A percentile compares a stretch with the other conserved stretches of the same genome.
Conservation (phyloP, 2,329 filamentous ascomycete species). For the Neofusicoccum laricinum region DNA sequence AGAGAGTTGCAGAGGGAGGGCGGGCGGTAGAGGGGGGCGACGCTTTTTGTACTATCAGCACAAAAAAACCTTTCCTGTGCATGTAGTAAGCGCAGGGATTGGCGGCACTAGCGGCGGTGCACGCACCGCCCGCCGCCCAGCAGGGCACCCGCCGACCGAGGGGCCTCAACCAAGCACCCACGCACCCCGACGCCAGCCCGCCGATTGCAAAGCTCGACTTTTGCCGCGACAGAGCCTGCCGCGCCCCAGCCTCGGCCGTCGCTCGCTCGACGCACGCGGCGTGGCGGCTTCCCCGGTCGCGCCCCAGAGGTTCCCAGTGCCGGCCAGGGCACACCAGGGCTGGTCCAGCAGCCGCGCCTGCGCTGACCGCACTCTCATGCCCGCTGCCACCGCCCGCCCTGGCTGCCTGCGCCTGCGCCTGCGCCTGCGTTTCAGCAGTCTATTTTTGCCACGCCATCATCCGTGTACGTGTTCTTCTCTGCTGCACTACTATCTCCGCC, state of each 20-base stretch:
- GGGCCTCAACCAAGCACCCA: background rate
- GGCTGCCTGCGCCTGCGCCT: background rate
- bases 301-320: background rate
- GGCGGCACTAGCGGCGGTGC: background rate
- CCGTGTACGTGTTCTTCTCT: slow-evolving; percentile 6
- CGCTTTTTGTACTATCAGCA: slow-evolving; percentile 16
- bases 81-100: slow-evolving; percentile 13
- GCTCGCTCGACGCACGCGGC: slow-evolving; percentile 4
- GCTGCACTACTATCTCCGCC: background rate
- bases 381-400: background rate
- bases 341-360: too few species aligned
- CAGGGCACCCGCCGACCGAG: background rate
- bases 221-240: background rate
- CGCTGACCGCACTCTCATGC: slow-evolving; percentile 1
- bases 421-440: slow-evolving; percentile 1
- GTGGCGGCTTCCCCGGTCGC: background rate
- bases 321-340: too few species aligned
- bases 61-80: slow-evolving; percentile 13
- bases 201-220: background rate
- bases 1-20: background rate
- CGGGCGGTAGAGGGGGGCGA: background rate
- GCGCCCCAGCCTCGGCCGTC: slow-evolving; percentile 2
- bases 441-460: slow-evolving; percentile 15
- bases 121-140: background rate
- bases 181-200: background rate